Base-by-base conservation (phyloP, 352 stramenopile genomes). In the Pythium diclinum region DNA sequence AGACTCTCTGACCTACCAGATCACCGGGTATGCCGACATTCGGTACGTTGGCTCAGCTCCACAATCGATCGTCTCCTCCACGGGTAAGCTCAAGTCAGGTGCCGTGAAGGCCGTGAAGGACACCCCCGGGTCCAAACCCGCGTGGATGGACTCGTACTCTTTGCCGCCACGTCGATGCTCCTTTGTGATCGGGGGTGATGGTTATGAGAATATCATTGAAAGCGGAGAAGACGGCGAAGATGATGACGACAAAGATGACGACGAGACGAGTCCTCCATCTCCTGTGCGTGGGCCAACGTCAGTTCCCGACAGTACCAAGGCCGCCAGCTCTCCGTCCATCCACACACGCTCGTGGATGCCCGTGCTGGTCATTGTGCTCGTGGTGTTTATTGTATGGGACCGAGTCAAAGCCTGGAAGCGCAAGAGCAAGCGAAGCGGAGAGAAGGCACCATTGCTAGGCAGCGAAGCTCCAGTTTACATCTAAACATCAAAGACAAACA, bases 391-490 rank as follows among this genome's bases (percentile, higher is more conserved):
- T n/a, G n/a, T 51, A 6, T 48, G 17, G 38, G 17, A 30, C 32
- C 28, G 16, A 40, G 36, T 51, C 47, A 34, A 28, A 38, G 34
- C 19, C 21, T 25, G 13, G 9, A 48, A 40, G 6, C 38, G 38
- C 1, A 61, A 49, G 42, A 23, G 28, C 6, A 25, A 49, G n/a
- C 42, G 17, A 6, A 28, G 17, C 1, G 42, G 17, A 30, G 58
- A 64, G 33, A 57, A 57, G 9, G 38, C 58, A 3, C 58, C 58
- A 3, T 46, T 64, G 19, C 32, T 64, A 8, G 44, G 48, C 4
- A 38, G 34, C 0, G 34, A 64, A 14, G 33, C 51, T 2, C 58
- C 33, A 1, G 58, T 64, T 0, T 64, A 58, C 47, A 58, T 64
- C 48, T 64, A 58, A 40, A 3, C 16, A 28, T 28, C 25, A n/a